phyloP scores from a whole-genome alignment of 1,284 basidiomycete genomes.

The Salmacisia buchloeana region DNA sequence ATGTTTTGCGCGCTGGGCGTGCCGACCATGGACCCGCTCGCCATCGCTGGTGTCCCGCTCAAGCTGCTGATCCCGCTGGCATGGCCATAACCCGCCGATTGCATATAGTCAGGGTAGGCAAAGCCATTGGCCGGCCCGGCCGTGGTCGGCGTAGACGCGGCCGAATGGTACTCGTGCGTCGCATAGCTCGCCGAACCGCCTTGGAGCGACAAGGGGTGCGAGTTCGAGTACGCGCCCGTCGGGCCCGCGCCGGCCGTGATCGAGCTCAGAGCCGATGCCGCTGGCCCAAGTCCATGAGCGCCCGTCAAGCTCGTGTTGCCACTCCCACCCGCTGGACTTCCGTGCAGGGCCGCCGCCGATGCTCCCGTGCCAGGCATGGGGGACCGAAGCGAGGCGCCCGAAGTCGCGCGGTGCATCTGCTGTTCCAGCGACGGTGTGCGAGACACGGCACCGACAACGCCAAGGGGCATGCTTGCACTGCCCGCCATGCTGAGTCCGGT shows the following conservation, averaged over 20 bases:
- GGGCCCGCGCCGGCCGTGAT: not conserved
- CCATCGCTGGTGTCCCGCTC: not conserved
- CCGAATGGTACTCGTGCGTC: not conserved
- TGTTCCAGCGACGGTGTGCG: not conserved
- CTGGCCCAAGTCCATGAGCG: not conserved
- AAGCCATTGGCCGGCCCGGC: not conserved
- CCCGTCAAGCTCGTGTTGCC: not conserved
- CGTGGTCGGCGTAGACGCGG: not conserved
- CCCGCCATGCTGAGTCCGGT: not conserved
- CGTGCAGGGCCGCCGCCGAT: constrained; percentile 4
- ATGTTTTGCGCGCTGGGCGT: not conserved
- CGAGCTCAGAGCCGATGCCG: not conserved
- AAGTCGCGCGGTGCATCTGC: not conserved
- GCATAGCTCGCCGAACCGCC: not conserved
- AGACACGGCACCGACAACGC: not conserved
- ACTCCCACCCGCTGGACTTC: not conserved
- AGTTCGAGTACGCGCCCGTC: not conserved
- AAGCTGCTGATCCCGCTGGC: not conserved
- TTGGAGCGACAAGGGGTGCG: not conserved
- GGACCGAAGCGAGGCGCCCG: not conserved
- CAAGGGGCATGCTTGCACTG: not conserved
- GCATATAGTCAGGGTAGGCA: not conserved
- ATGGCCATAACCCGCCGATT: not conserved
- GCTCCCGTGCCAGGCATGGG: not conserved
- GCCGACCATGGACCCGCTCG: too few relatives aligned